Conservation (phyloP, 345 rosid genomes). For the Corchorus capsularis region DNA sequence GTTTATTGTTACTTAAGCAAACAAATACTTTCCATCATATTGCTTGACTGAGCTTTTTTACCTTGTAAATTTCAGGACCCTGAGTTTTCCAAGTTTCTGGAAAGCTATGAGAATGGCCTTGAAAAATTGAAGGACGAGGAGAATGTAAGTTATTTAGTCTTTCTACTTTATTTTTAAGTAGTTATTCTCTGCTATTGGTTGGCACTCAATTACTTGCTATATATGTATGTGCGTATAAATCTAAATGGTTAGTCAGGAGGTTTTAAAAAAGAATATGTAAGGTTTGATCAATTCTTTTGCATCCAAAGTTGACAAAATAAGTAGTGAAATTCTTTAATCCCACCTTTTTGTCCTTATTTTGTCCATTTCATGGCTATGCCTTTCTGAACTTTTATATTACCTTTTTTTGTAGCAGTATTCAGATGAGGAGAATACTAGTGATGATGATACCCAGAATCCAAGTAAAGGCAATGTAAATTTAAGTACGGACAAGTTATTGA, state of each 20-base stretch:
- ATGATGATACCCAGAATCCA: slow-evolving; percentile 35
- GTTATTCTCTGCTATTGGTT: not conserved
- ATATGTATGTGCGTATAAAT: too few relatives aligned
- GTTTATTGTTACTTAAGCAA: not conserved
- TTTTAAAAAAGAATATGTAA: not conserved
- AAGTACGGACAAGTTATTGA: slow-evolving; percentile 38
- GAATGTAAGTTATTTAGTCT: slow-evolving; percentile 46
- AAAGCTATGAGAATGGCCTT: slow-evolving; percentile 39
- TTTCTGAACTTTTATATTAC: slow-evolving; percentile 9
- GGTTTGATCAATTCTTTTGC: not conserved
- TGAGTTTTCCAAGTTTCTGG: slow-evolving; percentile 56
- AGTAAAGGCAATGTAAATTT: slow-evolving; percentile 37
- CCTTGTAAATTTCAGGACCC: slow-evolving; percentile 49
- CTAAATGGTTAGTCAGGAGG: not conserved
- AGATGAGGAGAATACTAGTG: slow-evolving; percentile 45
- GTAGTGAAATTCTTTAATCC: not conserved
- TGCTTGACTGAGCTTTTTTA: not conserved
- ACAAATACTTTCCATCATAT: not conserved
- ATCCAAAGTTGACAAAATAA: not conserved
- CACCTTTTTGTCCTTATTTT: not conserved
- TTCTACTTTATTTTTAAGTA: not conserved
- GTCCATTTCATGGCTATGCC: slow-evolving; percentile 10
- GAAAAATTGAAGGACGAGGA: slow-evolving; percentile 44
- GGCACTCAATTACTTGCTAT: not conserved
- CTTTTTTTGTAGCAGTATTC: slow-evolving; percentile 42